Base-by-base conservation (phyloP, 768 basidiomycete species). In the Serendipita sp. region DNA sequence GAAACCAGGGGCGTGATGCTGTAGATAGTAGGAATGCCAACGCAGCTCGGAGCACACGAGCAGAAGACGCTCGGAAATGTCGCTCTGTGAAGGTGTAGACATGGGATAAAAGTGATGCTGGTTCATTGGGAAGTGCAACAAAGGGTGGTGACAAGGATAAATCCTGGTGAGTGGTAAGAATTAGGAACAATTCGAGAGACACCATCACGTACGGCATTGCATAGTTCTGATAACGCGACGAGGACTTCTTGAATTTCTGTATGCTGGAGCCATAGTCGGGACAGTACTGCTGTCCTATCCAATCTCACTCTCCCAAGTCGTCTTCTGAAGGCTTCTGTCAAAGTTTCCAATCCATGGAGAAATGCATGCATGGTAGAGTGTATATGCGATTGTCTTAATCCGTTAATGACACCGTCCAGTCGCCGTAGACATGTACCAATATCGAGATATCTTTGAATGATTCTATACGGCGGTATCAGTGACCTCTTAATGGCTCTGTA, bases 401-500 rank as follows among this genome's bases (percentile, higher is more conserved):
- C 43, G 26, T 34, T 14, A 20, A 58, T 22, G 22, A 87, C 69
- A 2, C 72, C 71, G 60, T 91, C 88, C 4, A 90, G 68, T 22
- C 89, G 79, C 48, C 88, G 81, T 42, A 86, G 69, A 2, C 83
- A 70, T 0, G 81, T 82, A 4, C 89, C 89, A 53, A 91, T 82
- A 4, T 74, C 77, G 31, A 88, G 64, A 70, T 90, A 90, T 3
- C 84, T 78, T 41, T 74, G 71, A 24, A 82, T 70, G 3, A 86
- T 69, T 70, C 87, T 89, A 64, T 7, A 44, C 26, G 17, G 26
- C 58, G 1, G 26, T 62, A 30, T 64, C 33, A 31, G 13, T 51
- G 42, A 9, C 43, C 30, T 16, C 58, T 26, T 56, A 43, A 26
- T 42, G 17, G 17, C 14, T 20, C 38, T 17, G 28, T 17, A 20